Evolutionary conservation across 306 rosid species (phyloP).

Genomic region (Prunus salicina): DNA sequence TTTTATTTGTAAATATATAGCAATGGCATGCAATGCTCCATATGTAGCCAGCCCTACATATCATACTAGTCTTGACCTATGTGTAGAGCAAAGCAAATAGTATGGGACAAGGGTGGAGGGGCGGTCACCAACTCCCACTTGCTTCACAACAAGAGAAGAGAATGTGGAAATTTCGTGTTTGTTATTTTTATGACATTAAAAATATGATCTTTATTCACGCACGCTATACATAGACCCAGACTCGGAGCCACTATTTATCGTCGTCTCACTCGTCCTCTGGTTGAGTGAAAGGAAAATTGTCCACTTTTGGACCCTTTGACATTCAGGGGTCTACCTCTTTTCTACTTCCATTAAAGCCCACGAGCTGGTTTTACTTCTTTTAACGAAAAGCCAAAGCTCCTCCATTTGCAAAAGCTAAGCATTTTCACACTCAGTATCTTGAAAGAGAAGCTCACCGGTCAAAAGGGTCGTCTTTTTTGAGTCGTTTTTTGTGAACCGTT

Average conservation of each 20-base stretch:
- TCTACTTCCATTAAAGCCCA: constrained; percentile 45
- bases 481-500: constrained; percentile 26
- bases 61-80: neutral
- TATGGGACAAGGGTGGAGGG: constrained; percentile 58
- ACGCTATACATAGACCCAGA: neutral
- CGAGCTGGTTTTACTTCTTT: constrained; percentile 44
- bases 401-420: constrained; percentile 45
- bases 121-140: constrained; percentile 71
- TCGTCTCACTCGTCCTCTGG: constrained; percentile 31
- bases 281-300: constrained; percentile 32
- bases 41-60: constrained; percentile 16
- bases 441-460: constrained; percentile 49
- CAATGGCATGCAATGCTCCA: neutral
- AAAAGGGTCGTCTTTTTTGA: constrained; percentile 38
- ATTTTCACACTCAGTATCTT: constrained; percentile 24
- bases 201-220: constrained; percentile 1
- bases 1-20: neutral
- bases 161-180: constrained; percentile 48
- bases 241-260: constrained; percentile 30
- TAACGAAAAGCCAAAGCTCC: constrained; percentile 46
- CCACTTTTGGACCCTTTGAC: constrained; percentile 64
- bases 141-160: constrained; percentile 63
- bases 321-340: constrained; percentile 45
- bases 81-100: neutral
- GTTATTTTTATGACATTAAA: constrained; percentile 3